Evolutionary conservation across 2,329 filamentous ascomycete genomes (phyloP).

Genomic region (Fusarium clavum): DNA sequence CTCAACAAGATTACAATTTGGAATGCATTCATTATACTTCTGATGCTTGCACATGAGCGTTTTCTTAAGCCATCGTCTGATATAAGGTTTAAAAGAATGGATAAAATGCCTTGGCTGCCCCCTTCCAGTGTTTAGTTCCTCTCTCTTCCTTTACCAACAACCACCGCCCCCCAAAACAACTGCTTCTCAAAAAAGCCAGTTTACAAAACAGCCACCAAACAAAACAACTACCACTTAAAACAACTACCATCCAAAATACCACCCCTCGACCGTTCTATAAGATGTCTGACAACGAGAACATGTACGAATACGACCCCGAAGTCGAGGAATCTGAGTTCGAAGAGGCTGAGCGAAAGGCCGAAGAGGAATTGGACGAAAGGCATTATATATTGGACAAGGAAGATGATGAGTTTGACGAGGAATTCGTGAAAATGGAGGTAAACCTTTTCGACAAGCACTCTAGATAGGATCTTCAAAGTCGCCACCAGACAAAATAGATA

Average conservation of each 20-base stretch:
- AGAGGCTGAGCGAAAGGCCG: background rate
- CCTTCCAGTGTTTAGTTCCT: background rate
- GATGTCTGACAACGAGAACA: background rate
- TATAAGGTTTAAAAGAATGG: background rate
- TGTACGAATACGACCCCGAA: background rate
- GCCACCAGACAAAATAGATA: background rate
- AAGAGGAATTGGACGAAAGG: too few species aligned
- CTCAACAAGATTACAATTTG: background rate
- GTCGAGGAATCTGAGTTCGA: background rate
- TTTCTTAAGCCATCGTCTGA: background rate
- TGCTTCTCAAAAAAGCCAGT: background rate
- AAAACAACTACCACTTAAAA: too few species aligned
- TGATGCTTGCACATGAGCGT: background rate
- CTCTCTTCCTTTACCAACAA: background rate
- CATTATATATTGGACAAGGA: too few species aligned
- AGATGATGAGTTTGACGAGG: too few species aligned
- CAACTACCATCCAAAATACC: background rate
- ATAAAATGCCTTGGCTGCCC: background rate
- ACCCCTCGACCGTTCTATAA: background rate
- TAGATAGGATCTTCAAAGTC: background rate
- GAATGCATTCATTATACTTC: background rate
- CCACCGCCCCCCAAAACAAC: background rate
- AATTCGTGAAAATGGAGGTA: too few species aligned
- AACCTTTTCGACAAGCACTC: background rate
- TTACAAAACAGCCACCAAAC: background rate